Conservation (phyloP, 2,329 filamentous ascomycete species). For the Penicillium sp. region DNA sequence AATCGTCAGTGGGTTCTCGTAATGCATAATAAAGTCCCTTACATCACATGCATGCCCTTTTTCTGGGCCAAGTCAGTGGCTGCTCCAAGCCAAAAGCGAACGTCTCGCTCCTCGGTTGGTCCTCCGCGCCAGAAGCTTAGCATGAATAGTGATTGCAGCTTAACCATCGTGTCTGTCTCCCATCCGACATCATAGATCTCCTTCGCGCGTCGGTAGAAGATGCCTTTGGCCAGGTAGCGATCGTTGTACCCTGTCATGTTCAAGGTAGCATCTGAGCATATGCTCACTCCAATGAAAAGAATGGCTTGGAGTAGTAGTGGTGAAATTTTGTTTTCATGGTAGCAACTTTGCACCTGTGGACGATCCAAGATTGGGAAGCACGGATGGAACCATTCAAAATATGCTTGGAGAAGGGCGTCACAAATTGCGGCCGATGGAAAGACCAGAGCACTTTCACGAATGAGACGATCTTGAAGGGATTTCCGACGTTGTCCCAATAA, state of each 20-base stretch:
- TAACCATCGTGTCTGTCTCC: constrained; percentile 51
- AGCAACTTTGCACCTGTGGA: constrained; percentile 41
- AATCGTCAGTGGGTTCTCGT: not conserved
- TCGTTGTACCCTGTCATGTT: constrained; percentile 48
- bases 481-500: constrained; percentile 26
- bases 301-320: constrained; percentile 54
- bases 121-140: constrained; percentile 58
- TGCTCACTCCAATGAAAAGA: constrained; percentile 55
- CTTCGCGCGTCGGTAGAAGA: constrained; percentile 52
- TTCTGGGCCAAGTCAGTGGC: constrained; percentile 55
- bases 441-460: constrained; percentile 44
- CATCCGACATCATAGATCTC: constrained; percentile 55
- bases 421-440: constrained; percentile 47
- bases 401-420: constrained; percentile 49
- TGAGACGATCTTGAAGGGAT: constrained; percentile 37
- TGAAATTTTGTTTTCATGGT: constrained; percentile 46
- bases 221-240: constrained; percentile 51
- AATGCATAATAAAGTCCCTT: not conserved
- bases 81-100: constrained; percentile 51
- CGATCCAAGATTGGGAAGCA: constrained; percentile 56
- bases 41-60: constrained; percentile 39
- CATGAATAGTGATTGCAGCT: constrained; percentile 54
- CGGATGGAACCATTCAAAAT: constrained; percentile 58
- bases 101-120: constrained; percentile 50
- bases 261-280: constrained; percentile 51